Percentiles rank a stretch among this genome's conserved stretches.
Evolutionary conservation across 2,329 filamentous ascomycete genomes (phyloP).

Genomic region (Trichoderma breve): DNA sequence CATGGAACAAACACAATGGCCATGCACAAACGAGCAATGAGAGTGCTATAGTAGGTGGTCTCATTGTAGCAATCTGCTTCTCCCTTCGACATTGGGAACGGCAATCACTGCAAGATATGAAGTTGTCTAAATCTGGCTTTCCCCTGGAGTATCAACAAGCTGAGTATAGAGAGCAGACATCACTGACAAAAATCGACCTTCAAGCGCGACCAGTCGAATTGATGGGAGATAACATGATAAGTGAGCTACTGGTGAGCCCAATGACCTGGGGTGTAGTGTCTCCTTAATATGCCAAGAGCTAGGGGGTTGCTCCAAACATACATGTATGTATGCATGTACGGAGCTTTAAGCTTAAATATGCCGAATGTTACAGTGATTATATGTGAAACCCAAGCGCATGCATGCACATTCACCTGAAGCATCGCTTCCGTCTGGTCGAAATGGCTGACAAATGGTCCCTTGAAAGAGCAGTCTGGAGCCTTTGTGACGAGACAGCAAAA

Average conservation of each 20-base stretch:
- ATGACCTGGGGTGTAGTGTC: background rate
- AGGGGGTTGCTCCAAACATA: background rate
- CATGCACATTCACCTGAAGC: background rate
- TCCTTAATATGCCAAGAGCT: background rate
- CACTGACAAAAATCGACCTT: background rate
- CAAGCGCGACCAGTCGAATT: background rate
- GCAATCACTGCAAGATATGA: background rate
- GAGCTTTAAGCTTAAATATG: background rate
- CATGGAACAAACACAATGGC: background rate
- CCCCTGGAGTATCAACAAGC: background rate
- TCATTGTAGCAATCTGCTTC: background rate
- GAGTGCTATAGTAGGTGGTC: background rate
- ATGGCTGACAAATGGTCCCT: background rate
- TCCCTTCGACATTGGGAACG: background rate
- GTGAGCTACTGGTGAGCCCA: background rate
- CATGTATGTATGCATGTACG: background rate
- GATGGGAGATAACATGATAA: background rate
- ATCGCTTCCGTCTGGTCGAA: background rate
- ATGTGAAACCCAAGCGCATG: background rate
- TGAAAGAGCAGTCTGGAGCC: background rate
- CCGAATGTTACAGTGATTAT: background rate
- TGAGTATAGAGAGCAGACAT: background rate
- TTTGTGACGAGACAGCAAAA: background rate
- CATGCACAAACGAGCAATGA: background rate
- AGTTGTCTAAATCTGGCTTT: background rate